phyloP scores from a whole-genome alignment of 805 yeast species.

The Teunomyces atbi region DNA sequence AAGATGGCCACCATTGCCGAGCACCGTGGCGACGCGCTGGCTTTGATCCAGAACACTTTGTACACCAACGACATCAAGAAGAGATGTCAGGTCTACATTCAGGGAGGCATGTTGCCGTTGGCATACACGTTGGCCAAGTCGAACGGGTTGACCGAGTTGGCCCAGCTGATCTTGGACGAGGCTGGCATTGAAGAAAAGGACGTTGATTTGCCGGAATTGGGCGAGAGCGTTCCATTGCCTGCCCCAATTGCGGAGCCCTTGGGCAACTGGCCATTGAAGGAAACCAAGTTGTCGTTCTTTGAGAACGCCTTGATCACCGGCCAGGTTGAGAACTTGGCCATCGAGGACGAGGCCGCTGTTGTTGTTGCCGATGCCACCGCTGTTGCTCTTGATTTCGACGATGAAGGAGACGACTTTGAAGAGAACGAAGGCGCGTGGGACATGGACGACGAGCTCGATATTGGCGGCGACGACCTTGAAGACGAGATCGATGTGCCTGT shows the following conservation, averaged over 20 bases:
- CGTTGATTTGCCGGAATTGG: conserved; percentile 59
- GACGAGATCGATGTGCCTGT: conserved; percentile 11
- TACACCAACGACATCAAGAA: conserved; percentile 73
- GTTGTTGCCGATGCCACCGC: conserved; percentile 16
- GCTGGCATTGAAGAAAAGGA: conserved; percentile 64
- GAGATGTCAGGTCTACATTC: conserved; percentile 69
- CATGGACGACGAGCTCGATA: conserved; percentile 72
- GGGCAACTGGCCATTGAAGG: conserved; percentile 80
- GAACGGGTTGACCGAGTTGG: conserved; percentile 75
- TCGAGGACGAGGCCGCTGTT: conserved; percentile 38
- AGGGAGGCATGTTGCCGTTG: conserved; percentile 79
- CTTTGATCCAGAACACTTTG: conserved; percentile 79
- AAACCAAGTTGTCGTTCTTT: conserved; percentile 71
- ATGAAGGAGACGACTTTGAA: conserved; percentile 31
- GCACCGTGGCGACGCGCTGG: conserved; percentile 75
- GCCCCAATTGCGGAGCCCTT: conserved; percentile 46
- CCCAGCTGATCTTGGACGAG: conserved; percentile 66
- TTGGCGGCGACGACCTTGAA: conserved; percentile 42
- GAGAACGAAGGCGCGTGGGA: conserved; percentile 75
- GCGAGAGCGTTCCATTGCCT: conserved; percentile 43
- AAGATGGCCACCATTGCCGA: conserved; percentile 91
- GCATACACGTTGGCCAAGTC: conserved; percentile 93
- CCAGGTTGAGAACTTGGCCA: conserved; percentile 61
- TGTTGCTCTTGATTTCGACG: conserved; percentile 11
- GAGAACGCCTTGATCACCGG: conserved; percentile 77